A percentile compares a stretch with the other conserved stretches of the same genome.
phyloP scores from a whole-genome alignment of 805 yeast genomes.

The Monosporozyma solicola region DNA sequence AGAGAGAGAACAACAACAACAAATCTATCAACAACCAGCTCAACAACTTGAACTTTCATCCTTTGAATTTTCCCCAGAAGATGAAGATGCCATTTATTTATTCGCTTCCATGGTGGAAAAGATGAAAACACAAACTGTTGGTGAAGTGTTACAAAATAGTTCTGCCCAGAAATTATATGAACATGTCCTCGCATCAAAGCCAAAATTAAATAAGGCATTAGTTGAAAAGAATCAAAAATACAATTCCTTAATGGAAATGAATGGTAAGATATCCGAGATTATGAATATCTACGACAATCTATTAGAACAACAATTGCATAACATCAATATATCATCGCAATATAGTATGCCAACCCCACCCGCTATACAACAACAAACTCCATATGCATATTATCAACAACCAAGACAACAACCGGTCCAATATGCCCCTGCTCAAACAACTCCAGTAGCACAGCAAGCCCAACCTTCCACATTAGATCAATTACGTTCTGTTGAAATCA shows the following conservation, averaged over 20 bases:
- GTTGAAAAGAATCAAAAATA: conserved; percentile 51
- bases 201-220: conserved; percentile 56
- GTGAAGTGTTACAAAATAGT: conserved; percentile 29
- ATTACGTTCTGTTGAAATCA: neutral
- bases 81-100: conserved; percentile 59
- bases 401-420: conserved; percentile 2
- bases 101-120: conserved; percentile 60
- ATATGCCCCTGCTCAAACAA: neutral
- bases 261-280: conserved; percentile 68
- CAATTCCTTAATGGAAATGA: conserved; percentile 61
- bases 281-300: conserved; percentile 68
- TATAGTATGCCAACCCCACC: conserved; percentile 21
- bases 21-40: conserved; percentile 4
- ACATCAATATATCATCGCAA: conserved; percentile 30
- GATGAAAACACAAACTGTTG: conserved; percentile 39
- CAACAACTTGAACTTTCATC: conserved; percentile 3
- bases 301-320: conserved; percentile 47
- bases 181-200: conserved; percentile 52
- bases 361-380: conserved; percentile 11
- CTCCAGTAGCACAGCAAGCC: neutral
- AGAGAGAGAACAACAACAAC: conserved; percentile 6
- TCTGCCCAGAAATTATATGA: conserved; percentile 38
- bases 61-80: conserved; percentile 43
- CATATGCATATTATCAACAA: conserved; percentile 7
- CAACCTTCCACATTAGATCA: neutral